phyloP scores from a whole-genome alignment of 164 flowering plant genomes.

The Warburgia ugandensis region DNA sequence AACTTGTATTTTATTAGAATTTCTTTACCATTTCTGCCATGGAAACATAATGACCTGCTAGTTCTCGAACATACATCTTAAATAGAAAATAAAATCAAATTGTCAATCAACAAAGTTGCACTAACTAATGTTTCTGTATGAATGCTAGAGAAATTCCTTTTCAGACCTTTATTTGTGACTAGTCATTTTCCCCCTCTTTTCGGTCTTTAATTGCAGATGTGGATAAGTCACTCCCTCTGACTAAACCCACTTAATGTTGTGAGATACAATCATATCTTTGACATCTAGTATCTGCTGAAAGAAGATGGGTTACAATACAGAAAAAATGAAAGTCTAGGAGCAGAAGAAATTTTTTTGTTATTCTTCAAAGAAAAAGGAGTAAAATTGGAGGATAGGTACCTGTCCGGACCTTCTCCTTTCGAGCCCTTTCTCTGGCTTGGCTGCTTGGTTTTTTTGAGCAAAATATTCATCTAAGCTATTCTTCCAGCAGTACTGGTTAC shows the following conservation, averaged over 20 bases:
- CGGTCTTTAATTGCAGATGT: constrained; percentile 24
- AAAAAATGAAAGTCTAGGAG: background rate
- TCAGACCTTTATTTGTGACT: constrained; percentile 52
- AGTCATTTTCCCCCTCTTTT: constrained; percentile 32
- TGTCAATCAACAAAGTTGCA: constrained; percentile 10
- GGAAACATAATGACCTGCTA: constrained; percentile 57
- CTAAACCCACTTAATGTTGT: constrained; percentile 57
- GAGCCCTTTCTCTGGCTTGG: constrained; percentile 83
- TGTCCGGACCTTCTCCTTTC: constrained; percentile 82
- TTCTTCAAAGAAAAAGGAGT: too few species aligned
- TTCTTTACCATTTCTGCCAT: constrained; percentile 77
- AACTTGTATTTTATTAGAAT: constrained; percentile 76
- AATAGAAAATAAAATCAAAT: constrained; percentile 1
- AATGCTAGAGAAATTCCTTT: background rate
- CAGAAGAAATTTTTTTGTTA: background rate
- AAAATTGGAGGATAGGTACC: constrained; percentile 33
- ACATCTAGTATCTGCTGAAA: constrained; percentile 56
- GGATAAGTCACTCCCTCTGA: constrained; percentile 19
- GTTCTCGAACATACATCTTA: constrained; percentile 73
- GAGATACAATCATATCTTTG: constrained; percentile 53
- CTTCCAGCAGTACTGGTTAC: too few species aligned
- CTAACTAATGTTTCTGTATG: background rate
- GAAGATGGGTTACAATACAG: background rate
- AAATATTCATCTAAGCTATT: constrained; percentile 33
- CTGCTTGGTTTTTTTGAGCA: constrained; percentile 83